Evolutionary conservation across 179 eudicot species (phyloP).

Genomic region (Spergularia azorica): DNA sequence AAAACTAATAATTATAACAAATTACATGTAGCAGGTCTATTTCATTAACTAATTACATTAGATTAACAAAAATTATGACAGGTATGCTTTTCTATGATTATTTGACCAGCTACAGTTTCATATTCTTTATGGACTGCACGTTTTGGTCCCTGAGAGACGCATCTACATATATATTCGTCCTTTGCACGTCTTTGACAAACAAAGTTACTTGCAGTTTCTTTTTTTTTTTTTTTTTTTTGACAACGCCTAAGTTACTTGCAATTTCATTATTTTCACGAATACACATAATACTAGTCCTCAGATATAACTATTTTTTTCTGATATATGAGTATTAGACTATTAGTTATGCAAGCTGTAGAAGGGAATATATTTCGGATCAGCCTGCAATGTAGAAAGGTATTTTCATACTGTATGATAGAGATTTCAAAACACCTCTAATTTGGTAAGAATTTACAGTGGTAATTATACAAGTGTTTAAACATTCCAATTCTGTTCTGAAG

Average conservation of each 20-base stretch:
- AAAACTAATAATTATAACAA: background rate
- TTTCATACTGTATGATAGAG: background rate
- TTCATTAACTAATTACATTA: slow-evolving; percentile 15
- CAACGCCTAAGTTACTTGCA: too few species aligned
- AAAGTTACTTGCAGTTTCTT: background rate
- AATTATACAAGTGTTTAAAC: too few species aligned
- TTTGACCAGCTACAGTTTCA: slow-evolving; percentile 16
- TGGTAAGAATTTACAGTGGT: too few species aligned
- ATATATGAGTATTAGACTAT: too few species aligned
- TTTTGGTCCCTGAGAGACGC: background rate
- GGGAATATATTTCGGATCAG: background rate
- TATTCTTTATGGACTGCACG: slow-evolving; percentile 26
- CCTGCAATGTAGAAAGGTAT: background rate
- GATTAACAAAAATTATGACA: background rate
- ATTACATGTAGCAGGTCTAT: background rate
- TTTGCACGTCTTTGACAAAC: slow-evolving; percentile 30
- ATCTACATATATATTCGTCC: slow-evolving; percentile 20
- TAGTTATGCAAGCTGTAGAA: background rate
- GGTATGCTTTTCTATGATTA: background rate
- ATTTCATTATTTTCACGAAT: background rate
- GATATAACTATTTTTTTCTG: too few species aligned
- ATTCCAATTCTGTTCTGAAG: too few species aligned
- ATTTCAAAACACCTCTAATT: background rate
- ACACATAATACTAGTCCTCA: background rate
- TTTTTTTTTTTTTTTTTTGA: too few species aligned